A percentile compares a stretch with the other conserved stretches of the same genome.
Evolutionary conservation across 805 yeast genomes (phyloP).

Genomic region (Diddensiella caesifluorescens): DNA sequence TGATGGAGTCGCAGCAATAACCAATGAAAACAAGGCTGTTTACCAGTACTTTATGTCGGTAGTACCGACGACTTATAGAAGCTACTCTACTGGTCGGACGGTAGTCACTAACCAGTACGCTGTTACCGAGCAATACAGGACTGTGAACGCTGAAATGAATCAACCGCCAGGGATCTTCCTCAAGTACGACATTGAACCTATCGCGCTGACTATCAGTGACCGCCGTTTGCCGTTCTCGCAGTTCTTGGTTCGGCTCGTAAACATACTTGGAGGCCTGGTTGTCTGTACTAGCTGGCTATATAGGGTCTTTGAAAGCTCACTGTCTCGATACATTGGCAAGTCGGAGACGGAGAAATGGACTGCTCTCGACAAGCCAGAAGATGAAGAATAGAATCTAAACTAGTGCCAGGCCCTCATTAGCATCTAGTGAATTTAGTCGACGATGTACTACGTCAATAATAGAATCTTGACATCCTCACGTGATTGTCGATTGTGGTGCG

Average conservation of each 20-base stretch:
- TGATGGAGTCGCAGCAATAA: conserved; percentile 61
- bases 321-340: conserved; percentile 1
- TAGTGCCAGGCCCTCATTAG: no score
- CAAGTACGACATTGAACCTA: conserved; percentile 84
- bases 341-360: not conserved
- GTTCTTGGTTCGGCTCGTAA: conserved; percentile 71
- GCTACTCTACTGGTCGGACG: conserved; percentile 53
- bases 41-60: conserved; percentile 69
- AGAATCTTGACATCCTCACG: no score
- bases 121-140: conserved; percentile 23
- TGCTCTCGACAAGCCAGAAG: not conserved
- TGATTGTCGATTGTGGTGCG: no score
- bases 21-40: conserved; percentile 42
- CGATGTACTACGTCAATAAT: no score
- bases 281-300: conserved; percentile 64
- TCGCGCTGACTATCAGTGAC: conserved; percentile 64
- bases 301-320: conserved; percentile 44
- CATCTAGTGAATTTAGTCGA: no score
- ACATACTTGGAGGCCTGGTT: conserved; percentile 77
- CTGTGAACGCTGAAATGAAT: conserved; percentile 26
- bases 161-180: conserved; percentile 72
- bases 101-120: conserved; percentile 87
- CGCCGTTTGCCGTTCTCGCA: conserved; percentile 68
- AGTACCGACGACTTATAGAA: conserved; percentile 74
- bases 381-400: conserved; percentile 1